Conservation (phyloP, 257 asterid genomes). For the Solanum tarijense region DNA sequence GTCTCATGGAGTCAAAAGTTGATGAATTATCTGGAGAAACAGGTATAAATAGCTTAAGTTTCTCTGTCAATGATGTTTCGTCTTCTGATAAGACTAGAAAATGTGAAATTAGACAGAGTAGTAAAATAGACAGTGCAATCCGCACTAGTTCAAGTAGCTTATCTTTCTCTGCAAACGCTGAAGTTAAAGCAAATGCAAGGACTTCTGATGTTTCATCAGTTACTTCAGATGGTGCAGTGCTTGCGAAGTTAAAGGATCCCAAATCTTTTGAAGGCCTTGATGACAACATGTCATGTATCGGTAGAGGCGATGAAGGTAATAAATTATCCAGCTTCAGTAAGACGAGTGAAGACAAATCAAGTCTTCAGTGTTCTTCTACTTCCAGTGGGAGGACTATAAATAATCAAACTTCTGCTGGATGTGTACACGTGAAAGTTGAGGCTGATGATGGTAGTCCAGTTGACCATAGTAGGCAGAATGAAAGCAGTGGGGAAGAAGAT, state of each 20-base stretch:
- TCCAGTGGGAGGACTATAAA: not conserved
- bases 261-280: conserved; percentile 42
- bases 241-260: conserved; percentile 28
- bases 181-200: conserved; percentile 34
- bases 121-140: conserved; percentile 33
- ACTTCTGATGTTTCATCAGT: conserved; percentile 36
- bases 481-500: conserved; percentile 15
- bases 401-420: conserved; percentile 10
- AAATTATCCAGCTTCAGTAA: conserved; percentile 4
- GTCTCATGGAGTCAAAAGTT: conserved; percentile 35
- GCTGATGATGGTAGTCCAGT: conserved; percentile 21
- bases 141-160: conserved; percentile 35
- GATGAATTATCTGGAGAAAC: conserved; percentile 59
- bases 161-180: conserved; percentile 44
- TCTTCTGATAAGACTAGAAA: conserved; percentile 10
- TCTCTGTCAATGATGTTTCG: conserved; percentile 9
- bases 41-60: conserved; percentile 23
- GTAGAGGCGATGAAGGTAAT: conserved; percentile 27
- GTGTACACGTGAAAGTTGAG: conserved; percentile 19
- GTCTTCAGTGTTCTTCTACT: conserved; percentile 10
- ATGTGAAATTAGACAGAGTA: conserved; percentile 31
- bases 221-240: conserved; percentile 33
- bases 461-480: conserved; percentile 14
- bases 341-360: conserved; percentile 4
- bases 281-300: conserved; percentile 47